These are phyloP conservation scores for Dendrocalamus sinicus DNA, from an alignment of 176 grass and related monocot species.

Conservation along the genomic window DNA sequence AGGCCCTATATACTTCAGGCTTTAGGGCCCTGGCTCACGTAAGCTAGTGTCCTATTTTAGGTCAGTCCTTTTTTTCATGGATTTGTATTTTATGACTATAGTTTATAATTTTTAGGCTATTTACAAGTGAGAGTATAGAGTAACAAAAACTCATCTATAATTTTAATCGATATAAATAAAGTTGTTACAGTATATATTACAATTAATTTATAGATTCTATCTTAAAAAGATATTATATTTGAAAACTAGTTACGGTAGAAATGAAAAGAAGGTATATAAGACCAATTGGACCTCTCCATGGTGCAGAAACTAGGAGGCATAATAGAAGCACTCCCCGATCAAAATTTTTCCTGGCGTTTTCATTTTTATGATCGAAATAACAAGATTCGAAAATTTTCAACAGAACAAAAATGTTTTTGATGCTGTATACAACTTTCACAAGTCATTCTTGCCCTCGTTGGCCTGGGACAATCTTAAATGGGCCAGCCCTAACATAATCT, in stretches of 20 bases:
- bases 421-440: background rate
- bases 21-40: conserved; percentile 12
- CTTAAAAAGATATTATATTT: too few species aligned
- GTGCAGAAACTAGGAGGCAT: background rate
- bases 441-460: background rate
- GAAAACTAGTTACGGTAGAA: too few species aligned
- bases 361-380: background rate
- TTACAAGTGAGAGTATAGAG: too few species aligned
- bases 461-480: background rate
- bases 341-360: background rate
- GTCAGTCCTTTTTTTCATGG: too few species aligned
- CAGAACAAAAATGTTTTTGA: background rate
- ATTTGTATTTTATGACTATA: too few species aligned
- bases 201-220: too few species aligned
- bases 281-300: background rate
- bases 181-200: too few species aligned
- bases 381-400: background rate
- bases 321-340: too few species aligned
- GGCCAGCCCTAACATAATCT: background rate
- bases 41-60: background rate
- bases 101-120: too few species aligned
- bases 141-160: too few species aligned
- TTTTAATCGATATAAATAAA: too few species aligned
- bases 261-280: too few species aligned
- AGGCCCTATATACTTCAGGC: background rate